Conservation (phyloP, 805 yeast genomes). For the Starmera quercuum region DNA sequence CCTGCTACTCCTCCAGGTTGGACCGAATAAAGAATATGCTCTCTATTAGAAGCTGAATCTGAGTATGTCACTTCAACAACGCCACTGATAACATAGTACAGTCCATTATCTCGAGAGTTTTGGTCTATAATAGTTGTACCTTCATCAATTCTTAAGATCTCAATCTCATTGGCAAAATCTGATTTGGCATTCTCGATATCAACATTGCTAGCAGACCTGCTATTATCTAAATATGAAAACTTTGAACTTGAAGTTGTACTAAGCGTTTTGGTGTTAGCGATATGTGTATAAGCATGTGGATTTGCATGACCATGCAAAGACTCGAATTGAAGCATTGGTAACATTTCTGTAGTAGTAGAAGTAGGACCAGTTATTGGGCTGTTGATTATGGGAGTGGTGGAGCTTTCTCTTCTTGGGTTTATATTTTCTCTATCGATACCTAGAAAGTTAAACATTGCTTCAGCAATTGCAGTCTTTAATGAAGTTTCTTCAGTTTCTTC, state of each 20-base stretch:
- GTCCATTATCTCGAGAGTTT: conserved; percentile 61
- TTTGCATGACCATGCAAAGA: conserved; percentile 1
- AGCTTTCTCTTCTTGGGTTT: conserved; percentile 13
- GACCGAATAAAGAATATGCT: conserved; percentile 47
- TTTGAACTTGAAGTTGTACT: conserved; percentile 14
- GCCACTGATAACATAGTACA: conserved; percentile 79
- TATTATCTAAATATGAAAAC: conserved; percentile 18
- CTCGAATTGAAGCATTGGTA: neutral
- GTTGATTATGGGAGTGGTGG: conserved; percentile 5
- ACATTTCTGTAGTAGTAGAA: neutral
- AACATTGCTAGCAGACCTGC: conserved; percentile 26
- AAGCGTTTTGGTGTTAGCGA: conserved; percentile 6
- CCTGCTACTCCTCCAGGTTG: conserved; percentile 83
- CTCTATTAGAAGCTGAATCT: conserved; percentile 23
- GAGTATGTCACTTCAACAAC: conserved; percentile 51
- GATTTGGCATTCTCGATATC: conserved; percentile 45
- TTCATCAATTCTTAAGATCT: conserved; percentile 43
- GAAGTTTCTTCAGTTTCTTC: conserved; percentile 70
- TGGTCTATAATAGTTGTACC: conserved; percentile 56
- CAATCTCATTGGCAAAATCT: conserved; percentile 54
- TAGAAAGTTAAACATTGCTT: conserved; percentile 57
- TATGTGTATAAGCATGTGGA: conserved; percentile 6
- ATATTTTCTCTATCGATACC: conserved; percentile 48
- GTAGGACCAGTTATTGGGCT: conserved; percentile 14
- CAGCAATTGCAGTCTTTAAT: conserved; percentile 56